Percentiles rank a stretch among this genome's conserved stretches.
Conservation (phyloP, 495 filamentous ascomycete genomes). For the Xylaria sp. region DNA sequence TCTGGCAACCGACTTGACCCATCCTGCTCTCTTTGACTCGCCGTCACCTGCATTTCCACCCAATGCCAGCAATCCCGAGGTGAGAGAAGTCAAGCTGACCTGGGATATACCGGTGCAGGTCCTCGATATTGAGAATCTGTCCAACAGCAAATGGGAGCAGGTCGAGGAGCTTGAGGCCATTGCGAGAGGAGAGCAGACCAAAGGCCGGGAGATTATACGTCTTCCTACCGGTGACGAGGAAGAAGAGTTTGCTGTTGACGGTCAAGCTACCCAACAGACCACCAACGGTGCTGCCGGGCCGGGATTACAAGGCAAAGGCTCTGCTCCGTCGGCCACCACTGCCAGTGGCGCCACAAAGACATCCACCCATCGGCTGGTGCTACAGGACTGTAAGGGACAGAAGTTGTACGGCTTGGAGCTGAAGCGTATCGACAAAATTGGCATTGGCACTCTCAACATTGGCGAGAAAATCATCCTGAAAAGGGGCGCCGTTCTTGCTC, state of each 20-base stretch:
- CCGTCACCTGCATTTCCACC: constrained; percentile 64
- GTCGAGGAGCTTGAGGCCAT: constrained; percentile 84
- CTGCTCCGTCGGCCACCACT: constrained; percentile 5
- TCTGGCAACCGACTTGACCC: constrained; percentile 76
- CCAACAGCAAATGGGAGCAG: constrained; percentile 79
- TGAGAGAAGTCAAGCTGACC: constrained; percentile 61
- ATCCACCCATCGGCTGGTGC: constrained; percentile 78
- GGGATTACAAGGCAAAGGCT: constrained; percentile 7
- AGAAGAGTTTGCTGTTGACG: constrained; percentile 31
- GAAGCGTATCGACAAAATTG: constrained; percentile 67
- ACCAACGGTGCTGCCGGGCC: constrained; percentile 5
- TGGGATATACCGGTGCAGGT: constrained; percentile 79
- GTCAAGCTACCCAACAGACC: constrained; percentile 23
- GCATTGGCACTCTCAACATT: constrained; percentile 69
- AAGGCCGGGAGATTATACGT: constrained; percentile 83
- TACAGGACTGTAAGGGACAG: constrained; percentile 80
- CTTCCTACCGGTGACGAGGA: constrained; percentile 56
- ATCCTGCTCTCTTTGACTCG: constrained; percentile 59
- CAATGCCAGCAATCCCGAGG: constrained; percentile 55
- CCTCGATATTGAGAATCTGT: constrained; percentile 82
- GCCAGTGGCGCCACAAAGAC: constrained; percentile 35
- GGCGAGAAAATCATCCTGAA: constrained; percentile 81
- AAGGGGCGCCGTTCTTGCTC: constrained; percentile 66
- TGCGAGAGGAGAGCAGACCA: constrained; percentile 81
- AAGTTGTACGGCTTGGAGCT: constrained; percentile 79